Evolutionary conservation across 352 stramenopile genomes (phyloP).

Genomic region (Globisporangium mamillatum): DNA sequence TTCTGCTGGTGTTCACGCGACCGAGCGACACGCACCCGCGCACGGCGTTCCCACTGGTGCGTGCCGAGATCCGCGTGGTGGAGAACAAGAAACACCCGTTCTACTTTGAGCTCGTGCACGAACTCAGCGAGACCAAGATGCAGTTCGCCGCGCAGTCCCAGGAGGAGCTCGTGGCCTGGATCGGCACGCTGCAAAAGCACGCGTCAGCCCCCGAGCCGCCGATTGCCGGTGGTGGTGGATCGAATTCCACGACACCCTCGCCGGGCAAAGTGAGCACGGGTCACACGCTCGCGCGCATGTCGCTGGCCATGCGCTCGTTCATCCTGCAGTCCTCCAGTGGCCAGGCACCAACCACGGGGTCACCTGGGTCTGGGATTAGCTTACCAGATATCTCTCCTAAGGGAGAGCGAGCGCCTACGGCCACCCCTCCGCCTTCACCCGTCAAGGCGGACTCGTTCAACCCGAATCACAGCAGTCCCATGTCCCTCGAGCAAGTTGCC

Average conservation of each 20-base stretch:
- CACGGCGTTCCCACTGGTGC: constrained; percentile 62
- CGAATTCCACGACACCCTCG: constrained; percentile 17
- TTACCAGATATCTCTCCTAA: not conserved
- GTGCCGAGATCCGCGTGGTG: constrained; percentile 55
- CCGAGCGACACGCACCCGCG: constrained; percentile 51
- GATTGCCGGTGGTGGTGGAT: not conserved
- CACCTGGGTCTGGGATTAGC: not conserved
- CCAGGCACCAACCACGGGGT: not conserved
- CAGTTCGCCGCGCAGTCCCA: constrained; percentile 68
- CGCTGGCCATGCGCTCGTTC: constrained; percentile 70
- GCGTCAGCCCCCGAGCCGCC: constrained; percentile 50
- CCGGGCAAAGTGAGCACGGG: constrained; percentile 41
- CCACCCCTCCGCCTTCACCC: not conserved
- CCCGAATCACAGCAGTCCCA: not conserved
- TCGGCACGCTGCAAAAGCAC: constrained; percentile 49
- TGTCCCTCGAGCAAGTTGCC: not conserved
- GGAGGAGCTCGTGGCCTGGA: constrained; percentile 60
- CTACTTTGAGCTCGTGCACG: constrained; percentile 80
- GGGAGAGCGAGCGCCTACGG: not conserved
- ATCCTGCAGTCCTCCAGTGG: constrained; percentile 50
- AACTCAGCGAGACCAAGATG: constrained; percentile 70
- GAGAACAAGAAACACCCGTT: constrained; percentile 70
- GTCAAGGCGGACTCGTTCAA: constrained; percentile 8
- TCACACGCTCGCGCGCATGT: constrained; percentile 65
- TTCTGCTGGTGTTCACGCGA: constrained; percentile 65